Evolutionary conservation across 176 grass and related monocot genomes (phyloP).

Genomic region (Rhynchospora pubera): DNA sequence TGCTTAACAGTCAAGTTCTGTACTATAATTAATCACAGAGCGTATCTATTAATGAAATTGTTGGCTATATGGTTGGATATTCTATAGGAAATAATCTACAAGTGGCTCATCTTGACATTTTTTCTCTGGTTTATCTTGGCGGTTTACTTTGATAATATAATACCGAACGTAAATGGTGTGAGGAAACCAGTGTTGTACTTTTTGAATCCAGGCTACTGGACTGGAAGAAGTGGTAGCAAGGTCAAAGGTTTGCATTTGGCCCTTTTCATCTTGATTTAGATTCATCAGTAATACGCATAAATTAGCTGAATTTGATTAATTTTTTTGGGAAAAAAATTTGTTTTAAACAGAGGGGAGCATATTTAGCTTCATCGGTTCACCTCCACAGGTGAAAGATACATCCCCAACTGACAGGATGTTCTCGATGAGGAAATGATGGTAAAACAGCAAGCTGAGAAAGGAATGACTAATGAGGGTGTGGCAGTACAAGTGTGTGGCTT

Average conservation of each 20-base stretch:
- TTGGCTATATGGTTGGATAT: background rate
- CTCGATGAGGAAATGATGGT: constrained; percentile 59
- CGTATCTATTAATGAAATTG: constrained; percentile 11
- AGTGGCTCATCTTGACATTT: constrained; percentile 85
- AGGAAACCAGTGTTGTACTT: constrained; percentile 81
- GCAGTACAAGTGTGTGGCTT: constrained; percentile 76
- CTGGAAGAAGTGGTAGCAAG: constrained; percentile 65
- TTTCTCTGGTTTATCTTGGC: constrained; percentile 81
- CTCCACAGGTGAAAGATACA: constrained; percentile 45
- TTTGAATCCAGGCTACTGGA: constrained; percentile 90
- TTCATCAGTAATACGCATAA: background rate
- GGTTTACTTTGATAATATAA: constrained; percentile 86
- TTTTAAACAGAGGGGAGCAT: constrained; percentile 61
- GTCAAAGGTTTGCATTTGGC: constrained; percentile 39
- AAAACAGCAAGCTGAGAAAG: constrained; percentile 30
- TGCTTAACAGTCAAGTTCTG: background rate
- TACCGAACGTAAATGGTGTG: constrained; percentile 80
- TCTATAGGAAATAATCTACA: constrained; percentile 63
- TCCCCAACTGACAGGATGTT: constrained; percentile 69
- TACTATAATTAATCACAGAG: background rate
- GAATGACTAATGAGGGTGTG: constrained; percentile 43
- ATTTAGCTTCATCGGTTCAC: constrained; percentile 57
- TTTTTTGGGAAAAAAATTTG: background rate
- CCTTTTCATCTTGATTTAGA: background rate
- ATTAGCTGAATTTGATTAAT: background rate